phyloP scores from a whole-genome alignment of 208 protist genomes.

The Naegleria gruberi region DNA sequence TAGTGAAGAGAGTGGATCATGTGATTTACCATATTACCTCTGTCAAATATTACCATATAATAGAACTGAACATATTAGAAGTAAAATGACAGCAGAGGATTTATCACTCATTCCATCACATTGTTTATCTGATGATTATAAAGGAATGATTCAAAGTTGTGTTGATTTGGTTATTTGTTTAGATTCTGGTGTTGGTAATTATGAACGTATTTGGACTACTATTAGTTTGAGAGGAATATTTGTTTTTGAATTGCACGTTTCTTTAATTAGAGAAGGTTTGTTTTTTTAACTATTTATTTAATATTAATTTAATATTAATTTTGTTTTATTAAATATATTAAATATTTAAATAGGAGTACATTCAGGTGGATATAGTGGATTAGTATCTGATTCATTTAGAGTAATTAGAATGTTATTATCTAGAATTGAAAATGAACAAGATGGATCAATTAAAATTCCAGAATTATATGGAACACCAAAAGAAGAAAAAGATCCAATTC shows the following conservation, averaged over 20 bases:
- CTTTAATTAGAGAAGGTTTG: slow-evolving; percentile 68
- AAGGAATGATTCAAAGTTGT: neutral
- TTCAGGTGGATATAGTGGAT: slow-evolving; percentile 57
- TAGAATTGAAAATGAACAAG: slow-evolving; percentile 78
- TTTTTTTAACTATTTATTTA: slow-evolving; percentile 53
- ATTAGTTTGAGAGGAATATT: slow-evolving; percentile 77
- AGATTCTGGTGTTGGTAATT: slow-evolving; percentile 72
- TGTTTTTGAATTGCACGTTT: slow-evolving; percentile 64
- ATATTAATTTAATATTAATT: neutral
- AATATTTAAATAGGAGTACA: neutral
- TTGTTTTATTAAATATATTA: neutral
- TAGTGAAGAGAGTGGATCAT: slow-evolving; percentile 74
- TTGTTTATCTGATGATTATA: neutral
- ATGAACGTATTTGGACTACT: slow-evolving; percentile 87
- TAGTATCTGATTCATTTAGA: slow-evolving; percentile 86
- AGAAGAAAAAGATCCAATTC: neutral
- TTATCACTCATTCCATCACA: neutral
- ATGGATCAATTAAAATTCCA: slow-evolving; percentile 68
- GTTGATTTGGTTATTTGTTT: slow-evolving; percentile 4
- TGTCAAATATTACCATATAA: neutral
- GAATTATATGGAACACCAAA: slow-evolving; percentile 41
- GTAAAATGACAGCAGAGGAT: neutral
- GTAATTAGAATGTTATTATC: slow-evolving; percentile 68
- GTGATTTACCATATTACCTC: slow-evolving; percentile 70
- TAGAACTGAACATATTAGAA: neutral